A percentile compares a stretch with the other conserved stretches of the same genome.
These are phyloP conservation scores for Curvularia hawaiiensis DNA, from an alignment of 2,329 filamentous ascomycete genomes.

Conservation along the genomic window DNA sequence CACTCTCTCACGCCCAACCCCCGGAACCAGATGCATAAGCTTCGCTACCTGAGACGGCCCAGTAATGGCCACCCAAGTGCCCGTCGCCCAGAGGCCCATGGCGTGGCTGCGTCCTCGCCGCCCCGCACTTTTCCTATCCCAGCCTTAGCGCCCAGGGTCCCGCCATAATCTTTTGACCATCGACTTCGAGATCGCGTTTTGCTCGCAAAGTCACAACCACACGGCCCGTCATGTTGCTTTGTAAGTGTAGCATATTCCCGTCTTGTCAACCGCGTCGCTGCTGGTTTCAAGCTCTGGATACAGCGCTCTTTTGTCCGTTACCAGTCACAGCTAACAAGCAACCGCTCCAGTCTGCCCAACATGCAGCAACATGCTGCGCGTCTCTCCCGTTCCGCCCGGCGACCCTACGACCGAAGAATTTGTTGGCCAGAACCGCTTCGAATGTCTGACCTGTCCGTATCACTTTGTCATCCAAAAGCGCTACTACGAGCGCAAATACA, in stretches of 20 bases:
- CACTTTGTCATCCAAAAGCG: constrained; percentile 79
- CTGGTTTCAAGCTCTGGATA: neutral
- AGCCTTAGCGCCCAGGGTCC: constrained; percentile 29
- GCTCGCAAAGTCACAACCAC: neutral
- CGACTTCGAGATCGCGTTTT: neutral
- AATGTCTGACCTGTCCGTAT: constrained; percentile 95
- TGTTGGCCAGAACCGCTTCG: constrained; percentile 74
- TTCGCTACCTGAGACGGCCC: constrained; percentile 24
- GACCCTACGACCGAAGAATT: constrained; percentile 47
- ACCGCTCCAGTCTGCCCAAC: constrained; percentile 69
- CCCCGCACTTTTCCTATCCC: constrained; percentile 36
- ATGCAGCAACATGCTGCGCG: constrained; percentile 83
- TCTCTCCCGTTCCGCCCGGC: constrained; percentile 57
- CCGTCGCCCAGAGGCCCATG: constrained; percentile 11
- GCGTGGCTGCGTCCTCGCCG: neutral
- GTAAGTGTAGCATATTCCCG: constrained; percentile 50
- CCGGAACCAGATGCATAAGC: constrained; percentile 18
- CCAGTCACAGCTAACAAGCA: constrained; percentile 1
- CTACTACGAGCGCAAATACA: constrained; percentile 79
- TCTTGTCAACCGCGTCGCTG: neutral
- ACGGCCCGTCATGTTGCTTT: constrained; percentile 64
- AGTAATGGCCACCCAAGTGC: constrained; percentile 13
- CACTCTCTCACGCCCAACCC: neutral
- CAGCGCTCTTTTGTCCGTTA: neutral
- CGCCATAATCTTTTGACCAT: constrained; percentile 27